phyloP scores from a whole-genome alignment of 2,329 filamentous ascomycete species.

The Ophiostoma sp. region DNA sequence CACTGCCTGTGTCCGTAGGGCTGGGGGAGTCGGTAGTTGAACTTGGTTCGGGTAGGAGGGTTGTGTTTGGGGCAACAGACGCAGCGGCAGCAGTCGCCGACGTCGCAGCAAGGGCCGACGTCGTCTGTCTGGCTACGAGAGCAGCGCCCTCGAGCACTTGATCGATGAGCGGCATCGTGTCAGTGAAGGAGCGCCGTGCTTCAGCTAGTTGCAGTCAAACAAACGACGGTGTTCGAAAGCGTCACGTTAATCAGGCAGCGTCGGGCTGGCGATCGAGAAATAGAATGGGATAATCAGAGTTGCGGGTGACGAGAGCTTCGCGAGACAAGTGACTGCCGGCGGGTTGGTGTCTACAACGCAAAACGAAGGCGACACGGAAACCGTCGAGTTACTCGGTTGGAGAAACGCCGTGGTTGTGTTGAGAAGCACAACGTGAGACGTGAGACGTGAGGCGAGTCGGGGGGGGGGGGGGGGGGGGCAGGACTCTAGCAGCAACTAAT shows the following conservation, averaged over 20 bases:
- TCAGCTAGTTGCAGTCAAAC: background rate
- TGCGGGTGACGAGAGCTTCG: background rate
- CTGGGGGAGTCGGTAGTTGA: background rate
- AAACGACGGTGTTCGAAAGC: background rate
- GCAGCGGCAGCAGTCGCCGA: constrained; percentile 12
- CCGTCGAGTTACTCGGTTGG: constrained; percentile 1
- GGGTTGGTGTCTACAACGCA: background rate
- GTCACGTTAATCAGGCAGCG: background rate
- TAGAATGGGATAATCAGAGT: background rate
- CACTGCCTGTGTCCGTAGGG: background rate
- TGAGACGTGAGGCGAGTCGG: background rate
- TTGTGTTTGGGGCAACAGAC: background rate
- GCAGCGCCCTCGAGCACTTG: constrained; percentile 29
- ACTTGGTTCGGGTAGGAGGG: background rate
- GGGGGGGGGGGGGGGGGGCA: background rate
- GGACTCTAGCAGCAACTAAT: background rate
- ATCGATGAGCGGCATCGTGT: constrained; percentile 30
- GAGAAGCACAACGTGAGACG: background rate
- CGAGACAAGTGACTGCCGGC: background rate
- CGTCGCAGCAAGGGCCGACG: constrained; percentile 18
- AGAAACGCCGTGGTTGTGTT: background rate
- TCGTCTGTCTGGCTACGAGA: constrained; percentile 30
- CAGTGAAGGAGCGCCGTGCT: background rate
- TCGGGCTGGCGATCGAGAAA: background rate
- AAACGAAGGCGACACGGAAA: background rate